Evolutionary conservation across 768 basidiomycete species (phyloP).

Genomic region (Lactifluus subvellereus): DNA sequence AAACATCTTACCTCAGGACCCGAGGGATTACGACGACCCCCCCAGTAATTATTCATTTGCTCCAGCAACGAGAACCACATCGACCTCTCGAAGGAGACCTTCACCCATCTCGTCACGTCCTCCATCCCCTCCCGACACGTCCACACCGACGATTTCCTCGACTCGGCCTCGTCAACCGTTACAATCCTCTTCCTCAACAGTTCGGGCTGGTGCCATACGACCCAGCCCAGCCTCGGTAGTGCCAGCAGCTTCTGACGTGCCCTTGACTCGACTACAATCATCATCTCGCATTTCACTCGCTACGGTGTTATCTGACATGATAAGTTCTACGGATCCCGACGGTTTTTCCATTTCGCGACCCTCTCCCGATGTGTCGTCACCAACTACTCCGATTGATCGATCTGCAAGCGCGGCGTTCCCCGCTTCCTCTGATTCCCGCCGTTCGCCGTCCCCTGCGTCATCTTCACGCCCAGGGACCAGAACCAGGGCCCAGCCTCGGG

Average conservation of each 20-base stretch:
- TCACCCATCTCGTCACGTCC: conserved; percentile 15
- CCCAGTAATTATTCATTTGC: conserved; percentile 7
- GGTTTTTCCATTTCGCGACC: conserved; percentile 10
- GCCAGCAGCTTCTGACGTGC: neutral
- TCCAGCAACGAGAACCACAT: neutral
- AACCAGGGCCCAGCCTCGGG: conserved; percentile 1
- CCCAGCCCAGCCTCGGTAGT: neutral
- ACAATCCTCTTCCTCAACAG: conserved; percentile 2
- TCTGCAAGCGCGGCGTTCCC: neutral
- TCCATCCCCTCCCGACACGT: conserved; percentile 5
- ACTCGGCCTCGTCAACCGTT: conserved; percentile 2
- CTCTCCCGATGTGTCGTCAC: conserved; percentile 21
- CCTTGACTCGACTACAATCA: conserved; percentile 6
- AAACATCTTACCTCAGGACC: conserved; percentile 1
- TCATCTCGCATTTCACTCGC: conserved; percentile 21
- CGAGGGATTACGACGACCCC: conserved; percentile 14
- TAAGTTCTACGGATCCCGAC: conserved; percentile 7
- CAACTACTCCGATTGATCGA: conserved; percentile 9
- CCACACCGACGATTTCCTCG: neutral
- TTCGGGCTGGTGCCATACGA: conserved; percentile 6
- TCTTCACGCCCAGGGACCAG: conserved; percentile 4
- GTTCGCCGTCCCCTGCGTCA: conserved; percentile 18
- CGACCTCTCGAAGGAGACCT: conserved; percentile 4
- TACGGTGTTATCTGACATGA: conserved; percentile 10
- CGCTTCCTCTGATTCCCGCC: neutral